Base-by-base conservation (phyloP, 371 early-diverging fungal species). In the Smittium culicis region DNA sequence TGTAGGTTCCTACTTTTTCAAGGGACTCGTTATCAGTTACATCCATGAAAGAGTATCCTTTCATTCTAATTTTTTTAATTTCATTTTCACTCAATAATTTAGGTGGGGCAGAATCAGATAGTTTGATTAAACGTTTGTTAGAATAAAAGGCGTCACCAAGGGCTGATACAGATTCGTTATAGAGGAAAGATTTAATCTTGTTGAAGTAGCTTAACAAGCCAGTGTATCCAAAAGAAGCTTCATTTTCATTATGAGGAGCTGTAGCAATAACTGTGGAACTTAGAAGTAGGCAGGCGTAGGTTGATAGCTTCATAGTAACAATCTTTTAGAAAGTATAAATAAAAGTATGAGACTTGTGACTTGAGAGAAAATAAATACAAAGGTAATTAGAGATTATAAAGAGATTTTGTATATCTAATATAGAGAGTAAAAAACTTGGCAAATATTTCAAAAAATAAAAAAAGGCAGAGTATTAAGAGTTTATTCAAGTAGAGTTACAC, bases 1-100 rank as follows among this genome's bases (percentile, higher is more conserved):
- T 34, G 20, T 3, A 27, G 2, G 14, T 24, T 35, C 5, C n/a
- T 28, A 35, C 14, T 24, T 3, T 64, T 29, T 16, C 31, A 35
- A 16, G 29, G 63, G 3, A 28, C 28, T 3, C 29, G 34, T 64
- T 69, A 63, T 92, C 90, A 27, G 96, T 96, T 65, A 94, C 84
- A 73, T 96, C 96, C 85, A 94, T 91, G 71, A 86, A 94, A 30
- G 77, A 74, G 64, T 85, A 80, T 28, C 83, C 83, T 5, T 79
- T 76, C 28, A 87, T 80, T 54, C 87, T 71, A 65, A 96, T 81
- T 0, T 74, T 79, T 24, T 83, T 71, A 30, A 88, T 87, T 68
- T 92, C 81, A 20, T 71, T 66, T 61, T 86, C 80, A 14, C 75
- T 74, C 80, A 89, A 81, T 86, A 86, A 89, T 27, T 69, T 70